Conservation (phyloP, 768 basidiomycete genomes). For the Melanogaster broomeanus region DNA sequence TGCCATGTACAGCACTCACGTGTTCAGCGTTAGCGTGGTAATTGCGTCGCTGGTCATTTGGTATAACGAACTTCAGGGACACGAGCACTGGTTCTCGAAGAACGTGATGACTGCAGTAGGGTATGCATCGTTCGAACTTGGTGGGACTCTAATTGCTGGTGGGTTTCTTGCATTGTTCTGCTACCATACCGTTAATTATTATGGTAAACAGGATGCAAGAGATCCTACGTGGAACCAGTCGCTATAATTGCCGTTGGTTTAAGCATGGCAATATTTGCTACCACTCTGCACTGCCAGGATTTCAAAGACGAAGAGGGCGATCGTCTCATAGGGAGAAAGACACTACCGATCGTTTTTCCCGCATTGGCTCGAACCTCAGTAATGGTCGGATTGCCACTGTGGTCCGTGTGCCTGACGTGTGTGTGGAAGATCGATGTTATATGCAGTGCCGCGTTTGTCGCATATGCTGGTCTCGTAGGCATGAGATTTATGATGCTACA, state of each 20-base stretch:
- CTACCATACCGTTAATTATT: slow-evolving; percentile 5
- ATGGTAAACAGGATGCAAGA: slow-evolving; percentile 22
- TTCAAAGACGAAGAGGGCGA: slow-evolving; percentile 49
- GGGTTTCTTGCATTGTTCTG: background rate
- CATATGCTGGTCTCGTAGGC: slow-evolving; percentile 26
- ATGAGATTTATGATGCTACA: slow-evolving; percentile 26
- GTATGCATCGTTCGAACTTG: slow-evolving; percentile 38
- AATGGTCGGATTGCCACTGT: slow-evolving; percentile 28
- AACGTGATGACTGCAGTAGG: slow-evolving; percentile 38
- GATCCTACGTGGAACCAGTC: slow-evolving; percentile 22
- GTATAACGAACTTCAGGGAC: slow-evolving; percentile 40
- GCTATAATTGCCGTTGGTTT: slow-evolving; percentile 29
- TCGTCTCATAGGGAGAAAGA: slow-evolving; percentile 36
- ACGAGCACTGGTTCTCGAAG: slow-evolving; percentile 36
- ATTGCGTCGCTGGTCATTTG: slow-evolving; percentile 29
- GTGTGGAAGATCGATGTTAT: slow-evolving; percentile 29
- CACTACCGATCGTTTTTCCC: slow-evolving; percentile 47
- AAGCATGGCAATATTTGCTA: slow-evolving; percentile 36
- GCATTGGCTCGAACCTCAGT: slow-evolving; percentile 24
- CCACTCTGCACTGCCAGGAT: slow-evolving; percentile 37
- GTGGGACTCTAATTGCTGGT: slow-evolving; percentile 39
- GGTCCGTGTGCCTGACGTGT: slow-evolving; percentile 28
- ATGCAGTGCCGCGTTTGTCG: slow-evolving; percentile 26
- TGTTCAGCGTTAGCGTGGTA: slow-evolving; percentile 35
- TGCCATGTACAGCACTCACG: slow-evolving; percentile 31